Evolutionary conservation across 192 early-diverging fungal species (phyloP).

Genomic region (Phycomyces nitens): DNA sequence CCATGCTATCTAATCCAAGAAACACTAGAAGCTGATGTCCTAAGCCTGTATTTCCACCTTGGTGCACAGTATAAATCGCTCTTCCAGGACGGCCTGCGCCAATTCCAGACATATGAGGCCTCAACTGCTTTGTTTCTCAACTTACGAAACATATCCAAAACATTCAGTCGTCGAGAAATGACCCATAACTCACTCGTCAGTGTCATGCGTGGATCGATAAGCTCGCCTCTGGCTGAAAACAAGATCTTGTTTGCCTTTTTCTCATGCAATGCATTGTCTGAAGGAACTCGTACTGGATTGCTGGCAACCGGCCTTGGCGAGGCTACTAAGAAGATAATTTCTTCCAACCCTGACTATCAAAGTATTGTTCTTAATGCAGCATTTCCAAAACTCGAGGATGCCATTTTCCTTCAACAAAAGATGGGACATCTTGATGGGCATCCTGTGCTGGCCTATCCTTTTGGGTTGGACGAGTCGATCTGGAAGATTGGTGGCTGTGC

Average conservation of each 20-base stretch:
- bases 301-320: conserved; percentile 28
- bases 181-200: conserved; percentile 49
- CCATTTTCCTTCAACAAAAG: conserved; percentile 32
- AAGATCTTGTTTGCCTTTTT: conserved; percentile 61
- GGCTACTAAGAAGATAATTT: conserved; percentile 26
- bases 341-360: conserved; percentile 11
- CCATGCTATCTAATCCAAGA: conserved; percentile 64
- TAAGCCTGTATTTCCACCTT: conserved; percentile 60
- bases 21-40: conserved; percentile 52
- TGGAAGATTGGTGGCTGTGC: conserved; percentile 74
- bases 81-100: conserved; percentile 60
- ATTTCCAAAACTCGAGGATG: conserved; percentile 51
- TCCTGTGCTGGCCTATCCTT: conserved; percentile 53
- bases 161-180: conserved; percentile 20
- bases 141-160: conserved; percentile 28
- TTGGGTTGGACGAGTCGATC: conserved; percentile 59
- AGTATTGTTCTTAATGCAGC: conserved; percentile 49
- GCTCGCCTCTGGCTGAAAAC: conserved; percentile 53
- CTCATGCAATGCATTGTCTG: conserved; percentile 45
- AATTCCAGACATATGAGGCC: conserved; percentile 68
- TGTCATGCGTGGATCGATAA: conserved; percentile 49
- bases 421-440: conserved; percentile 50
- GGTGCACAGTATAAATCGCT: conserved; percentile 60
- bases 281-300: conserved; percentile 36
- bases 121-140: conserved; percentile 51